Evolutionary conservation across 2,329 filamentous ascomycete genomes (phyloP).

Genomic region (Epichloe sp.): DNA sequence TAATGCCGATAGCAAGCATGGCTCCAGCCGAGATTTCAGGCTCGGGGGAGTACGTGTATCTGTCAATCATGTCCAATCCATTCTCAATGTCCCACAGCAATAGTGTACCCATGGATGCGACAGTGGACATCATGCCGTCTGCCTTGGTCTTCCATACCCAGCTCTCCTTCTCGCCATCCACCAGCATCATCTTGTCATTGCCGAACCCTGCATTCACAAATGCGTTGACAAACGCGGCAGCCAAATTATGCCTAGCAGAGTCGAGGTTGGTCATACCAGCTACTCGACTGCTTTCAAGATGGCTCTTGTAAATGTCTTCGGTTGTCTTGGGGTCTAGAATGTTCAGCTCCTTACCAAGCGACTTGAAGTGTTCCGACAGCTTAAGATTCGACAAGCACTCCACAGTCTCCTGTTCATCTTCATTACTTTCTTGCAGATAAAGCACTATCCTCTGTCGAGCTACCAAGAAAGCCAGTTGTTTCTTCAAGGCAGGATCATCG

Average conservation of each 20-base stretch:
- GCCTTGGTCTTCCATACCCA: constrained; percentile 99
- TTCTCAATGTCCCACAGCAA: constrained; percentile 89
- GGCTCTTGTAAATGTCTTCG: constrained; percentile 98
- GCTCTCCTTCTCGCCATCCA: constrained; percentile 73
- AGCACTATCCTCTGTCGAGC: constrained; percentile 83
- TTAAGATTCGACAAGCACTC: constrained; percentile 83
- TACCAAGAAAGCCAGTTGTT: constrained; percentile 88
- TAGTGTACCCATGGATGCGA: constrained; percentile 83
- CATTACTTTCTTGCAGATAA: constrained; percentile 49
- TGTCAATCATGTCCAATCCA: constrained; percentile 87
- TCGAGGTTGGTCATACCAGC: constrained; percentile 90
- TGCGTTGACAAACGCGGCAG: constrained; percentile 90
- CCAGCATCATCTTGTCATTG: constrained; percentile 95
- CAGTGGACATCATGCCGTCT: constrained; percentile 92
- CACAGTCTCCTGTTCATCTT: constrained; percentile 60
- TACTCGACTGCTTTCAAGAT: constrained; percentile 88
- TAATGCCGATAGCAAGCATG: constrained; percentile 84
- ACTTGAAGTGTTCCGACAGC: constrained; percentile 84
- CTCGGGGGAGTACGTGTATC: constrained; percentile 78
- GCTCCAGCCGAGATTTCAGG: constrained; percentile 78
- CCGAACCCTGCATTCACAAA: constrained; percentile 95
- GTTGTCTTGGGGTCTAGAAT: constrained; percentile 93
- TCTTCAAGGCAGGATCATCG: constrained; percentile 69
- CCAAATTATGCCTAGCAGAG: constrained; percentile 89
- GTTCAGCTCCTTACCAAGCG: constrained; percentile 88